Evolutionary conservation across 768 basidiomycete genomes (phyloP).

Genomic region (Daedaleopsis sinensis): DNA sequence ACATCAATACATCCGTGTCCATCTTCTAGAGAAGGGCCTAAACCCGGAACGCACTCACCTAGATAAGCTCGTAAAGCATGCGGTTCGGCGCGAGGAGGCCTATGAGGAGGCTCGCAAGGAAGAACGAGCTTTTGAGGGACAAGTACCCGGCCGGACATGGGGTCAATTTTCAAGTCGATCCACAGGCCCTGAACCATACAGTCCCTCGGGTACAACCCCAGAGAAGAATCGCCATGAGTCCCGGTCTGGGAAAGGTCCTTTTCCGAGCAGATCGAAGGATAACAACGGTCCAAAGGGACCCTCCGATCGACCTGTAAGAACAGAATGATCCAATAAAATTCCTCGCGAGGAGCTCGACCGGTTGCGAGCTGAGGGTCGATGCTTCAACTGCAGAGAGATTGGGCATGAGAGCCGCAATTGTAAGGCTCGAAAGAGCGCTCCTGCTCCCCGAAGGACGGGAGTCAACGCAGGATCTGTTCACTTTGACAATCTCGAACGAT

Average conservation of each 20-base stretch:
- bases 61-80: background rate
- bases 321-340: background rate
- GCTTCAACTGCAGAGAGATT: constrained; percentile 18
- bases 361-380: constrained; percentile 10
- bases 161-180: background rate
- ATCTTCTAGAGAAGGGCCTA: constrained; percentile 24
- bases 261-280: background rate
- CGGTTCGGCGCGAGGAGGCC: background rate
- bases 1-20: constrained; percentile 18
- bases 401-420: constrained; percentile 16
- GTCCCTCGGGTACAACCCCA: background rate
- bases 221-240: background rate
- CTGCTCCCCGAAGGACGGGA: background rate
- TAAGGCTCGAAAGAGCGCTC: constrained; percentile 5
- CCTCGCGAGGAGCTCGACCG: constrained; percentile 2
- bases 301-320: background rate
- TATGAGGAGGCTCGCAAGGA: background rate
- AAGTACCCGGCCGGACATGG: background rate
- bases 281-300: background rate
- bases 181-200: background rate
- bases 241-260: background rate
- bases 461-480: background rate
- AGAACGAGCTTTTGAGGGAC: background rate
- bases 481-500: constrained; percentile 3
- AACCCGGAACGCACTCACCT: constrained; percentile 6